Base-by-base conservation (phyloP, 495 filamentous ascomycete species). In the Jackrogersella multiformis region DNA sequence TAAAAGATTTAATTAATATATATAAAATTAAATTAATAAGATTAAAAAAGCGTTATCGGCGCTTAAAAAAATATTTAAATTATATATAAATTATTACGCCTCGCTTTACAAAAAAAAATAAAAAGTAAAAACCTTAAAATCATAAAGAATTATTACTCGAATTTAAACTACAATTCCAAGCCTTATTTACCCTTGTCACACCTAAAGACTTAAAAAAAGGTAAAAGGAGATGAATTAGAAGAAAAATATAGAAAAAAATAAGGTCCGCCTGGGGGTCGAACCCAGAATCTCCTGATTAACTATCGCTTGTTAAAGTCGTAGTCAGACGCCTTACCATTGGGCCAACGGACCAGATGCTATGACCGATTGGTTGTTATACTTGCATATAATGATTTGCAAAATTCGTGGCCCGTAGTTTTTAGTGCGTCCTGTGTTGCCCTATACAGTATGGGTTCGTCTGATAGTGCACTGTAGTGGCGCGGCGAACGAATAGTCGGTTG, bases 271-370 rank as follows among this genome's bases (percentile, higher is more conserved):
- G 59, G 59, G 59, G 59, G 35, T 62, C 59, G 59, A 62, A 62
- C 59, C 59, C 59, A 62, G 59, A 62, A 62, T 62, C 59, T 62
- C 59, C 59, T 62, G 59, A 62, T 61, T 44, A 51, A 34, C 32
- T 44, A 7, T 51, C 2, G 9, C 5, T 20, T 53, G 32, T 6
- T 30, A 24, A 4, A 30, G 48, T 62, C 59, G 59, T 62, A 62
- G 59, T 62, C 59, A 62, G 59, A 62, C 59, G 59, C 59, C 59
- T 62, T 62, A 62, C 59, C 59, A 62, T 62, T 62, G 59, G 59
- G 59, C 59, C 59, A 62, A 62, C 51, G 59, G 59, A 62, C 59
- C 59, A 18, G 10, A 21, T 36, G 42, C n/a, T 46, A 5, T 15
- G 35, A 38, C n/a, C 2, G 21, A 36, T 13, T 9, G 49, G 0